A percentile compares a stretch with the other conserved stretches of the same genome.
Conservation (phyloP, 2,329 filamentous ascomycete species). For the Rasamsonia emersonii region DNA sequence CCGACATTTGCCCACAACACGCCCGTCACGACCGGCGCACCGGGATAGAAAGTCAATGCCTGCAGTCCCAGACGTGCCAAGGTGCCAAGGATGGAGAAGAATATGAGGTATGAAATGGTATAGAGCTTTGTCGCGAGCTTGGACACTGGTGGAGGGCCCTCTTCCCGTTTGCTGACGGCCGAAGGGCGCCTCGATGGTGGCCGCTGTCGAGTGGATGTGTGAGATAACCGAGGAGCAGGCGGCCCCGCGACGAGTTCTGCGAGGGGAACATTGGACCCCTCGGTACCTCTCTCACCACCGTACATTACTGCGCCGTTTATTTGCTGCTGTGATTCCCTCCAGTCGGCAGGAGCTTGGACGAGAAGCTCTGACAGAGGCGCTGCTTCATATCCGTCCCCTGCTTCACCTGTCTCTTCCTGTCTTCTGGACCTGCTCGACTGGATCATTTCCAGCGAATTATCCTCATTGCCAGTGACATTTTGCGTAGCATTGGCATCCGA, state of each 20-base stretch:
- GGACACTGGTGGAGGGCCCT: slow-evolving; percentile 31
- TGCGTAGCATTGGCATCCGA: too few relatives aligned
- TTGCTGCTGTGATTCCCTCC: not conserved
- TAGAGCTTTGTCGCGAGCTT: slow-evolving; percentile 52
- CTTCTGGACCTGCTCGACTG: too few relatives aligned
- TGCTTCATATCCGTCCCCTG: slow-evolving; percentile 4
- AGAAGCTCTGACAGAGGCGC: slow-evolving; percentile 5
- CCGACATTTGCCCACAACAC: slow-evolving; percentile 83
- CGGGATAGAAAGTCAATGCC: slow-evolving; percentile 69
- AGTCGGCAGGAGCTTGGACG: slow-evolving; percentile 3
- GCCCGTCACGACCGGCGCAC: slow-evolving; percentile 63
- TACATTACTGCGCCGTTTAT: not conserved
- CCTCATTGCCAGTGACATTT: too few relatives aligned
- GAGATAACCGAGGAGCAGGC: slow-evolving; percentile 2
- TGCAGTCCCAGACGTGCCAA: slow-evolving; percentile 73
- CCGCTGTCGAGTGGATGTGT: too few relatives aligned
- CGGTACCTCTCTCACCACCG: too few relatives aligned
- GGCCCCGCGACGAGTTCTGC: slow-evolving; percentile 8
- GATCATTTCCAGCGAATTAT: too few relatives aligned
- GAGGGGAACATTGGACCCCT: too few relatives aligned
- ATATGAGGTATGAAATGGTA: slow-evolving; percentile 69
- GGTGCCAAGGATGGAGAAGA: slow-evolving; percentile 80
- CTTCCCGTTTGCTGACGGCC: too few relatives aligned
- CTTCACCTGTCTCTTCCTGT: too few relatives aligned
- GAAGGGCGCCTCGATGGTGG: too few relatives aligned